Evolutionary conservation across 1,284 basidiomycete species (phyloP), one percentile per base, ranked within the genome.

Genomic region (Marasmius fiardii): DNA sequence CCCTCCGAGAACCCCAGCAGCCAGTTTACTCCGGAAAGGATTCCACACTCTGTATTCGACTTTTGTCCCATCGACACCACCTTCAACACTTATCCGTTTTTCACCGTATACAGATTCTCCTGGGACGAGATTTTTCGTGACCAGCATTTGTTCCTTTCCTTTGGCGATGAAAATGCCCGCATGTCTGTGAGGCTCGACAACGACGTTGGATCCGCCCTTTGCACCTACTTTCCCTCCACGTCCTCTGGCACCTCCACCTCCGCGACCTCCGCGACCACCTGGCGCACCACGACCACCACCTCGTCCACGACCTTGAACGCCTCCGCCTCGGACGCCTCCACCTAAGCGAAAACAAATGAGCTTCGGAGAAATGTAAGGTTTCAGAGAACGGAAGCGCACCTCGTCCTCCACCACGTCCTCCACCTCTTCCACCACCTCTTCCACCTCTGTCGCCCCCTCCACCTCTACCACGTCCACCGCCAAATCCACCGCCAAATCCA

Each of bases 41-140:
- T 99, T 99, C 96, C 96, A 99, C 34, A 99, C 97, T 59, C 96
- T 84, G 77, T 98, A 99, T 74, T 99, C 96, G 65, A 88, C 82
- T 79, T 99, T 99, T 58, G 87, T 89, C 54, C 86, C 91, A 51
- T 91, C 90, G 57, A 84, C 81, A 50, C 81, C 84, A 4, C 85
- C 85, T 8, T 93, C 90, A 64, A 96, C 81, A 50, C 86, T 83
- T 74, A 95, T 92, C 75, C 93, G 82, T 81, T 99, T 99, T 77
- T 99, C 96, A 63, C 96, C 97, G 73, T 99, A 99, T 23, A 99
- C 97, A 18, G 91, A 92, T 71, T 99, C 96, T 57, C 96, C 97
- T 11, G 97, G 96, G 50, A 92, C 94, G 64, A 99, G 82, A 75
- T 98, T 99, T 77, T 95, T 95, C 52, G 96, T 99, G 71, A 99